A percentile compares a stretch with the other conserved stretches of the same genome.
phyloP scores from a whole-genome alignment of 2,329 filamentous ascomycete genomes.

The Neoascochyta sp. region DNA sequence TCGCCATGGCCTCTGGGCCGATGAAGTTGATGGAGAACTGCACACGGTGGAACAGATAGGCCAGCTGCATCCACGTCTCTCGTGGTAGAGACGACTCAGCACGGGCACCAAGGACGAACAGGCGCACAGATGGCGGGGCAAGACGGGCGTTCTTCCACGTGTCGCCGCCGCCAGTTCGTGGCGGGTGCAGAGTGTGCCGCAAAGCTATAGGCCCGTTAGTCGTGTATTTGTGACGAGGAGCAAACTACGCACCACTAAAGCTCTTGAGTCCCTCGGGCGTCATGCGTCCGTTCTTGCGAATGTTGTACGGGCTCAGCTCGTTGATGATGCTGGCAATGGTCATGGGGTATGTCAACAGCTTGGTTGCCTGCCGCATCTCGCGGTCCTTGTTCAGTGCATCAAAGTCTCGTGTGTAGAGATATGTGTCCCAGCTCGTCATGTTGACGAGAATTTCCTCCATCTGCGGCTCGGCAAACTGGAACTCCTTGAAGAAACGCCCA shows the following conservation, averaged over 20 bases:
- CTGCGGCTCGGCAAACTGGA: constrained; percentile 83
- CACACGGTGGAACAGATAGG: constrained; percentile 92
- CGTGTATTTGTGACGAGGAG: no score
- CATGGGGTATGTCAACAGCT: constrained; percentile 87
- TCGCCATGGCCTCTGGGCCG: constrained; percentile 91
- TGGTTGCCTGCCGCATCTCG: constrained; percentile 86
- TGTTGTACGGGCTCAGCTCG: constrained; percentile 87
- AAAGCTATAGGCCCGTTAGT: constrained; percentile 57
- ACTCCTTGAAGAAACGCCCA: constrained; percentile 89
- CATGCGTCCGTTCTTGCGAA: constrained; percentile 70
- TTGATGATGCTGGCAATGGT: constrained; percentile 90
- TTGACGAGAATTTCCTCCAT: constrained; percentile 92
- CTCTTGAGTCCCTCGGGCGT: constrained; percentile 90
- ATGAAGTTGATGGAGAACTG: constrained; percentile 90
- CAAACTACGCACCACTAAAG: constrained; percentile 80
- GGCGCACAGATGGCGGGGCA: constrained; percentile 79
- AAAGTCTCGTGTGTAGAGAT: constrained; percentile 88
- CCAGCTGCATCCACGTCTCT: constrained; percentile 88
- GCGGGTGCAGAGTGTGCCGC: constrained; percentile 89
- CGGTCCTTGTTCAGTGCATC: constrained; percentile 87
- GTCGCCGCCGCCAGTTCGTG: constrained; percentile 68
- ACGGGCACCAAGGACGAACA: constrained; percentile 91
- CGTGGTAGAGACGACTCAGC: constrained; percentile 96
- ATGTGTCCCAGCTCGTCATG: constrained; percentile 98
- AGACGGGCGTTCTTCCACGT: constrained; percentile 76